A percentile compares a stretch with the other conserved stretches of the same genome.
Evolutionary conservation across 441 rosid species (phyloP).

Genomic region (Mallotus japonicus): DNA sequence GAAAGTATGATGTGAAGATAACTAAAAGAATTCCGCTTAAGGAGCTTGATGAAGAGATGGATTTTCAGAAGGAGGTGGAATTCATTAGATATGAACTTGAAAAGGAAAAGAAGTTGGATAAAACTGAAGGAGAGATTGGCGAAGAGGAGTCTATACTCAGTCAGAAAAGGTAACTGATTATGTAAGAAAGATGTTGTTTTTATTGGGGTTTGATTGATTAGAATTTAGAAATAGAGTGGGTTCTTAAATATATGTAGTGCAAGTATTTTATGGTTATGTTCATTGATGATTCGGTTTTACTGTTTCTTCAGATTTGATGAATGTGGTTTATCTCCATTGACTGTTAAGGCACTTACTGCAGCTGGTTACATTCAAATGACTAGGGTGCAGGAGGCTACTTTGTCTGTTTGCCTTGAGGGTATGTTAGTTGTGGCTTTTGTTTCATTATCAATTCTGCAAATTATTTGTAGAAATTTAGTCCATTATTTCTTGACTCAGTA

Average conservation of each 20-base stretch:
- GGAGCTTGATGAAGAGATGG: constrained; percentile 49
- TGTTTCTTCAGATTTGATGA: constrained; percentile 69
- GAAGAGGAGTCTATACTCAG: constrained; percentile 60
- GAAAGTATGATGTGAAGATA: constrained; percentile 64
- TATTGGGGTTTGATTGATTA: background rate
- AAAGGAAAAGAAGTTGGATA: constrained; percentile 42
- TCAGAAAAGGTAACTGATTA: constrained; percentile 48
- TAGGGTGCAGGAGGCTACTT: constrained; percentile 81
- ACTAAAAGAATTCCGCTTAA: constrained; percentile 64
- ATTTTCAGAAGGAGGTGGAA: constrained; percentile 55
- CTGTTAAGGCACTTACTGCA: constrained; percentile 66
- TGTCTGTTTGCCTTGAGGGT: constrained; percentile 79
- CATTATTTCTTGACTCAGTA: too few relatives aligned
- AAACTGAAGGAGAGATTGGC: constrained; percentile 29
- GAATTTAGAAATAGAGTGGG: background rate
- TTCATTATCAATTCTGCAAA: background rate
- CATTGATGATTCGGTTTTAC: constrained; percentile 22
- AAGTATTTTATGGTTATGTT: constrained; percentile 10
- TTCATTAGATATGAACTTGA: constrained; percentile 56
- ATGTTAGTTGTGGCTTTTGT: constrained; percentile 11
- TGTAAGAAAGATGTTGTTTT: background rate
- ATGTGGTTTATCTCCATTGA: constrained; percentile 67
- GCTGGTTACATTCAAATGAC: constrained; percentile 89
- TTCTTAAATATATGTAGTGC: constrained; percentile 4
- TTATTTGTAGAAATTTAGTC: background rate